Evolutionary conservation across 2,329 filamentous ascomycete genomes (phyloP), one percentile per base, ranked within the genome.

Genomic region (Conoideocrella luteorostrata): DNA sequence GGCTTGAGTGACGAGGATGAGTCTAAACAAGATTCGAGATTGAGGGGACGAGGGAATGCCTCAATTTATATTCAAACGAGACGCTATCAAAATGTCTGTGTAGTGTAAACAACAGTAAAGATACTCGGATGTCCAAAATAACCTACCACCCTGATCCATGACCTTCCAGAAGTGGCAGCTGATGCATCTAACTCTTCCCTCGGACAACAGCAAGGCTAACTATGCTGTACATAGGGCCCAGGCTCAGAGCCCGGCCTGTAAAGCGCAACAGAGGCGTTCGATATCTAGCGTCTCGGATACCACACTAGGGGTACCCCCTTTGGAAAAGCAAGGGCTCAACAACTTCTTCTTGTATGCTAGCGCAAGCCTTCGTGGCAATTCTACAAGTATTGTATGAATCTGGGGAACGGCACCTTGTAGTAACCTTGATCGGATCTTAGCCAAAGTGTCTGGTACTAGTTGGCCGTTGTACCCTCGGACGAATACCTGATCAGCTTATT

Each of bases 81-180:
- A 7, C 15, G 28, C 17, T 17, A 26, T 10, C 21, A 17, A 12
- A 17, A 12, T 5, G 24, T 26, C 15, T 18, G n/a, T 21, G 34
- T 29, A 20, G 22, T 11, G 18, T 38, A 18, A 26, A 12, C 13
- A 22, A 37, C 34, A n/a, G n/a, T n/a, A n/a, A n/a, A n/a, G n/a
- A n/a, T 23, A 7, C 15, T n/a, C 22, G 13, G 18, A n/a, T 13
- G 9, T 15, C 5, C 12, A 23, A 24, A 26, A 15, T 13, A 24
- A 26, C 4, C 20, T 9, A 24, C 12, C 35, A 15, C 26, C 21
- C 2, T 9, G 12, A 30, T 24, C 18, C 43, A 32, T 41, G 28
- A 49, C 49, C 49, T 50, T 49, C 47, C 49, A 41, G 32, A 50
- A 45, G 42, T 23, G 46, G 48, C 43, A 50, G 48, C 46, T 48